A percentile compares a stretch with the other conserved stretches of the same genome.
phyloP scores from a whole-genome alignment of 1,139 yeast genomes.

The Saccharomyces pastorianus region DNA sequence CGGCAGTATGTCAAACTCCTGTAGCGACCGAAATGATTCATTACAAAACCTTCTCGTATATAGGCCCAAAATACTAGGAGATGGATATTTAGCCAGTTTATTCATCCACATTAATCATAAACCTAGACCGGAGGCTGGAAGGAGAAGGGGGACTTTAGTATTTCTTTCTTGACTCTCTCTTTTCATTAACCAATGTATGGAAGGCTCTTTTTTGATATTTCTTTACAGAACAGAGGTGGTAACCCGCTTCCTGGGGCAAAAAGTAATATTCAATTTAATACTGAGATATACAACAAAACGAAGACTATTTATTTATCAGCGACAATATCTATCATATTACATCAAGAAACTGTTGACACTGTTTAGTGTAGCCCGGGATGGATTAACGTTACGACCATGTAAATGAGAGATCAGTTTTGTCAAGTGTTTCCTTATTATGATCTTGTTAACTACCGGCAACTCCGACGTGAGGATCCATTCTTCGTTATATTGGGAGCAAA shows the following conservation, averaged over 20 bases:
- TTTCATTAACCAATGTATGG: not conserved
- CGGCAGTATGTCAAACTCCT: not conserved
- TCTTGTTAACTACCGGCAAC: constrained; percentile 37
- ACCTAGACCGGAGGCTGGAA: not conserved
- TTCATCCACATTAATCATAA: not conserved
- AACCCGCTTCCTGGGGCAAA: not conserved
- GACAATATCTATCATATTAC: constrained; percentile 25
- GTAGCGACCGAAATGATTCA: not conserved
- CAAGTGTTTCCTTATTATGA: constrained; percentile 49
- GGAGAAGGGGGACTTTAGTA: not conserved
- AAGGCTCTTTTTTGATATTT: not conserved
- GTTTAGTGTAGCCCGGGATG: constrained; percentile 70
- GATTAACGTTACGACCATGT: constrained; percentile 44
- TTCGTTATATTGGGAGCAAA: constrained; percentile 42
- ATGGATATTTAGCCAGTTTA: not conserved
- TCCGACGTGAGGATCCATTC: constrained; percentile 33
- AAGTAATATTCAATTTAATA: not conserved
- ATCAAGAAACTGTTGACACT: constrained; percentile 45
- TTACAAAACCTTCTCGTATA: not conserved
- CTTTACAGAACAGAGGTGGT: not conserved
- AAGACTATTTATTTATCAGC: too few relatives aligned
- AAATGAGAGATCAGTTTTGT: constrained; percentile 41
- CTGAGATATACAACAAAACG: not conserved
- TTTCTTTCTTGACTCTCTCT: not conserved
- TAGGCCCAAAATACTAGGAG: not conserved